These are phyloP conservation scores for Fusarium sacchari DNA, from an alignment of 2,329 filamentous ascomycete species.

Conservation along the genomic window DNA sequence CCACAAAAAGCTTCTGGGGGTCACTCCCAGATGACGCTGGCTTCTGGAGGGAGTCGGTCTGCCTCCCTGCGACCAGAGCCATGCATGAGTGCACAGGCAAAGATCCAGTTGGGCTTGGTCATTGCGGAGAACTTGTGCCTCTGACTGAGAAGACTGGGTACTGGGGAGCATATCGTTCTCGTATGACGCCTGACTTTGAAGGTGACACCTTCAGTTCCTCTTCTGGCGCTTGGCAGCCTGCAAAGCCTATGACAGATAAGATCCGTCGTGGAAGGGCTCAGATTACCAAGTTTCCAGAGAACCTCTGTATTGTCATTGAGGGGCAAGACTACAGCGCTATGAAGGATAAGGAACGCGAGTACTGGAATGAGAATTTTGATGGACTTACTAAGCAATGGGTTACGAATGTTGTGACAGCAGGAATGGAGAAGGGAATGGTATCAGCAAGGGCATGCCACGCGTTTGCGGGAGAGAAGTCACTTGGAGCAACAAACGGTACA, in stretches of 20 bases:
- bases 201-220: not conserved
- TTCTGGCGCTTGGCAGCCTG: fast-evolving
- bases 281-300: not conserved
- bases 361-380: not conserved
- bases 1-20: not conserved
- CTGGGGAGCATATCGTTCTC: constrained; percentile 5
- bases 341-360: not conserved
- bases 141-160: not conserved
- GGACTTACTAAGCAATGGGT: not conserved
- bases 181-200: not conserved
- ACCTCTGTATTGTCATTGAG: not conserved
- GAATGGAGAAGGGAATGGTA: not conserved
- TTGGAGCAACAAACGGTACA: not conserved
- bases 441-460: not conserved
- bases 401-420: not conserved
- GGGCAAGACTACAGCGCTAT: not conserved
- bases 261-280: not conserved
- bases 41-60: not conserved
- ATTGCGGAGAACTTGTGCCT: not conserved
- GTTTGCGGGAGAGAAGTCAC: not conserved
- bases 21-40: not conserved
- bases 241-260: not conserved
- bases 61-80: not conserved
- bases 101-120: not conserved
- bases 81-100: not conserved